These are phyloP conservation scores for Phaeotremella fagi DNA, from an alignment of 768 basidiomycete species.

Conservation along the genomic window DNA sequence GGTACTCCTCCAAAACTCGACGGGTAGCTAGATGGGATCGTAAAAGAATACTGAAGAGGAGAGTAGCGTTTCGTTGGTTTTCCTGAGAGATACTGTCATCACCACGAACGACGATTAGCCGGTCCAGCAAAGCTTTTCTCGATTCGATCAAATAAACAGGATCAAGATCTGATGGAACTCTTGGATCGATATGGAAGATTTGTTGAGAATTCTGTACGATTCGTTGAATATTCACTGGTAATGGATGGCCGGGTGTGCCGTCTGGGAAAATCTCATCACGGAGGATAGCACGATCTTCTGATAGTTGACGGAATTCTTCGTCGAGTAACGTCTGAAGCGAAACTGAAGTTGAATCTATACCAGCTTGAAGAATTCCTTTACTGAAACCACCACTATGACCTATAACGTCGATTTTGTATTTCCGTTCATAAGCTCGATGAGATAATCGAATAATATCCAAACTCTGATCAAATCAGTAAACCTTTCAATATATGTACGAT, in stretches of 20 bases:
- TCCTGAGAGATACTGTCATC: conserved; percentile 67
- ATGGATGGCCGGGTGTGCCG: conserved; percentile 71
- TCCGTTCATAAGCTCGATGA: conserved; percentile 77
- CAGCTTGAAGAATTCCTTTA: conserved; percentile 74
- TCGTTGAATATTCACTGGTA: conserved; percentile 92
- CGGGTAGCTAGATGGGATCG: conserved; percentile 82
- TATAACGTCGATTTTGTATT: conserved; percentile 76
- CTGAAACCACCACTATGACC: conserved; percentile 58
- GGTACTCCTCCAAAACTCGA: conserved; percentile 79
- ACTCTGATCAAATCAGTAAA: conserved; percentile 46
- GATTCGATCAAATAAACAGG: conserved; percentile 79
- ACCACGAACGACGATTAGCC: conserved; percentile 83
- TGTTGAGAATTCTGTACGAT: conserved; percentile 93
- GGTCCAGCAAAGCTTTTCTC: conserved; percentile 66
- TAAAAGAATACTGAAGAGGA: conserved; percentile 89
- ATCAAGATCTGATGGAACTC: conserved; percentile 87
- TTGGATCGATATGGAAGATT: conserved; percentile 92
- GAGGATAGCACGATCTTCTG: conserved; percentile 69
- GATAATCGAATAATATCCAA: conserved; percentile 83
- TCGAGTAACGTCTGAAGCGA: conserved; percentile 82
- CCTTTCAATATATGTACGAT: background rate
- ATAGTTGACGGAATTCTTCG: conserved; percentile 63
- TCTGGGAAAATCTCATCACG: conserved; percentile 80
- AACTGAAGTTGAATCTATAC: conserved; percentile 75
- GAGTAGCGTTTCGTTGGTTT: conserved; percentile 80